Evolutionary conservation across 148 eudicot species (phyloP).

Genomic region (Cornus florida): DNA sequence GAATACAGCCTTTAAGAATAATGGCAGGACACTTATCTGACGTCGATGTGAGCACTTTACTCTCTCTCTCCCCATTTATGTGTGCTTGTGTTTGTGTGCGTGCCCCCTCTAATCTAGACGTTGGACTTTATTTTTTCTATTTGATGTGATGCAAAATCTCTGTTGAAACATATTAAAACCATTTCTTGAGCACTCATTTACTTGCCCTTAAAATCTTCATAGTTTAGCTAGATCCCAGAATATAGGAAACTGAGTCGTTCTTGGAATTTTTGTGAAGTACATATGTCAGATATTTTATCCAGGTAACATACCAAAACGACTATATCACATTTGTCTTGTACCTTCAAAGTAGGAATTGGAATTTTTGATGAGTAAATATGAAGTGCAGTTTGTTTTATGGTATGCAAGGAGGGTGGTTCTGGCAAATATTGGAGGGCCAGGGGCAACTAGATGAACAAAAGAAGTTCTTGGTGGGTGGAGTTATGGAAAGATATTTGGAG

Average conservation of each 20-base stretch:
- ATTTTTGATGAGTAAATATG: too few species aligned
- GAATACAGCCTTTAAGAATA: constrained; percentile 89
- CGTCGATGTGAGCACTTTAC: constrained; percentile 76
- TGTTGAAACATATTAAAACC: neutral
- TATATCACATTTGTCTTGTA: too few species aligned
- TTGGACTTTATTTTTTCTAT: neutral
- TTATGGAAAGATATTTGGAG: too few species aligned
- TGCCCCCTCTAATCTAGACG: neutral
- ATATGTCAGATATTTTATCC: neutral
- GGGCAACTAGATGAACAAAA: too few species aligned
- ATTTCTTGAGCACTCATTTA: neutral
- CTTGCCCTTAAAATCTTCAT: neutral
- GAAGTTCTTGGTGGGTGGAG: too few species aligned
- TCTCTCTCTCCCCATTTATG: neutral
- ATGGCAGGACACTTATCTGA: constrained; percentile 99
- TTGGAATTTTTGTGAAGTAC: neutral
- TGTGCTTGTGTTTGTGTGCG: too few species aligned
- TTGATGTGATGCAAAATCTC: neutral
- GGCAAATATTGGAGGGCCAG: too few species aligned
- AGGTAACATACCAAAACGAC: neutral
- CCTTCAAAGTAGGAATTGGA: too few species aligned
- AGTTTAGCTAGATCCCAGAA: neutral
- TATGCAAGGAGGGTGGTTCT: too few species aligned
- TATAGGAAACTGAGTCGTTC: neutral
- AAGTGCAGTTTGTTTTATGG: too few species aligned